Percentiles rank a stretch among this genome's conserved stretches.
Conservation (phyloP, 768 basidiomycete species). For the Naganishia randhawae region DNA sequence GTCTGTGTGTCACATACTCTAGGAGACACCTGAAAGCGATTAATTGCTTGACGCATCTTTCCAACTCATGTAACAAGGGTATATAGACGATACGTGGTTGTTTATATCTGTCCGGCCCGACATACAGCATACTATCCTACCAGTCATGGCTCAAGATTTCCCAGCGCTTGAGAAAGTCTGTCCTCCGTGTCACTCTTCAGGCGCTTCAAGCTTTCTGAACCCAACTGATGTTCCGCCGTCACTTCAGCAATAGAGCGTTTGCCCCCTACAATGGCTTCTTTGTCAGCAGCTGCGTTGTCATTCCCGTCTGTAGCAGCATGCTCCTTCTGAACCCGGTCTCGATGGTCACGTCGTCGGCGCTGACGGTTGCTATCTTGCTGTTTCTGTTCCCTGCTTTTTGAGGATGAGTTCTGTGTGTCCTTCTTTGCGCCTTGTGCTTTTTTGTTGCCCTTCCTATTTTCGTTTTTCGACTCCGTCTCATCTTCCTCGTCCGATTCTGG, state of each 20-base stretch:
- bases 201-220: not conserved
- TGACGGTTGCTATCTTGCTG: constrained; percentile 2
- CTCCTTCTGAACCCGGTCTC: not conserved
- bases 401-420: not conserved
- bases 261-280: not conserved
- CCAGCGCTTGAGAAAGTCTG: not conserved
- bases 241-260: constrained; percentile 4
- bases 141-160: not conserved
- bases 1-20: not conserved
- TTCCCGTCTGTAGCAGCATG: not conserved
- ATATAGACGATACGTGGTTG: not conserved
- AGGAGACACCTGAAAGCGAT: constrained; percentile 15
- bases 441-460: constrained; percentile 25
- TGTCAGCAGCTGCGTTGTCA: too few species aligned
- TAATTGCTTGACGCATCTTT: too few species aligned
- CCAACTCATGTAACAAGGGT: not conserved
- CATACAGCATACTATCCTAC: not conserved
- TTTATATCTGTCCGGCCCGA: not conserved
- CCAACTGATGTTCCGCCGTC: not conserved
- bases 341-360: not conserved
- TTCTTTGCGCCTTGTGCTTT: constrained; percentile 5
- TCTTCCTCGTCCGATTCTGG: constrained; percentile 28
- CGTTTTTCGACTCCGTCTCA: constrained; percentile 6
- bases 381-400: not conserved
- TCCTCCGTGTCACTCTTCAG: constrained; percentile 7